Evolutionary conservation across 495 filamentous ascomycete genomes (phyloP), one percentile per base, ranked within the genome.

Genomic region (Endocarpon pusillum): DNA sequence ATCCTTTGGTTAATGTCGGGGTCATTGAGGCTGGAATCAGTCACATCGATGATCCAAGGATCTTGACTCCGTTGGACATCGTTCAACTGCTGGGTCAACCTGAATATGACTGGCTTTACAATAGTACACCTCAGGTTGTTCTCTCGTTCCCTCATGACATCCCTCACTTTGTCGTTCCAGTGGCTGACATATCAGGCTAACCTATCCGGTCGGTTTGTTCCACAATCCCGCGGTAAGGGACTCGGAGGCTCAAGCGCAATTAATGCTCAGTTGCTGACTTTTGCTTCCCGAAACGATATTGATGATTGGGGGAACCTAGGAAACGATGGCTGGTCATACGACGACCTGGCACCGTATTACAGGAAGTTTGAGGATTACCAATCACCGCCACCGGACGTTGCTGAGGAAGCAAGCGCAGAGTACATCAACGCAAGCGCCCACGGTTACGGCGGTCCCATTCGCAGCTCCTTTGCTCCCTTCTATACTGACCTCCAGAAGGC

Each of bases 181-280:
- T n/a, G n/a, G n/a, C 1, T 37, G 21, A 40, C 23, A 19, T 23
- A 47, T 34, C 36, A 57, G 15, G 29, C 42, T 45, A 23, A 22
- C 8, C 32, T 53, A 2, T 42, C 48, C 40, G 50, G 45, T 16
- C 37, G 44, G 35, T 32, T 21, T 12, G 3, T 52, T 11, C n/a
- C 34, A 39, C 42, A 61, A 33, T 43, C 61, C 1, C 66, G 65
- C 3, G 71, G 70, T 9, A 70, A 69, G 40, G 51, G 61, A 25
- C 48, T 76, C 2, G 73, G 71, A 6, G 73, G 71, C 5, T 64
- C 62, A 10, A 67, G 62, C 11, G 62, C 55, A 1, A 51, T 76
- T 37, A 78, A 76, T 41, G 55, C 55, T 33, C 49, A 62, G 36
- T 60, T 67, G 56, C 44, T 57, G 34, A 44, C 64, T 7, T 61